A percentile compares a stretch with the other conserved stretches of the same genome.
phyloP scores from a whole-genome alignment of 495 filamentous ascomycete genomes.

The Pyrenula massariospora region DNA sequence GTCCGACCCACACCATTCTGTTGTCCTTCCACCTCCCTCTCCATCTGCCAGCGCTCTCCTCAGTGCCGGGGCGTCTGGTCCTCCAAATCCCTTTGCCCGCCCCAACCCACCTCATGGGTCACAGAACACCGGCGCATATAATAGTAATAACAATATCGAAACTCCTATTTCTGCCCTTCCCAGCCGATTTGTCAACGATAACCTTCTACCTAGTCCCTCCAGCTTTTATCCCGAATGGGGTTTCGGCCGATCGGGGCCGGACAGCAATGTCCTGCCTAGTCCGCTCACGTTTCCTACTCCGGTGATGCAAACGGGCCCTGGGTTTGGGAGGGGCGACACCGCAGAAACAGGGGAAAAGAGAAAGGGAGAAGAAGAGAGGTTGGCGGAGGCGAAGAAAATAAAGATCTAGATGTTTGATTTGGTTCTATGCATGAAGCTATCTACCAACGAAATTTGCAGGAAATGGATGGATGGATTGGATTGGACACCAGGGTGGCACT shows the following conservation, averaged over 20 bases:
- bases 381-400: slow-evolving; percentile 41
- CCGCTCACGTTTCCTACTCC: slow-evolving; percentile 89
- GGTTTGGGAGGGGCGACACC: slow-evolving; percentile 47
- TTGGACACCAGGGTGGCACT: too few species aligned
- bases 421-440: too few species aligned
- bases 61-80: slow-evolving; percentile 84
- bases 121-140: slow-evolving; percentile 18
- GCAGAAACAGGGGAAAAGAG: not conserved
- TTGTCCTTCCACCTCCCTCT: slow-evolving; percentile 86
- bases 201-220: slow-evolving; percentile 74
- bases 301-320: slow-evolving; percentile 56
- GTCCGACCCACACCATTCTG: slow-evolving; percentile 42
- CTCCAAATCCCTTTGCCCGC: slow-evolving; percentile 89
- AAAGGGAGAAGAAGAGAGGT: not conserved
- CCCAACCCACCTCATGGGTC: slow-evolving; percentile 50
- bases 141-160: slow-evolving; percentile 68
- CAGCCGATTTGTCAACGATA: slow-evolving; percentile 75
- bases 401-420: too few species aligned
- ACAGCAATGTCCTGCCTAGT: slow-evolving; percentile 76
- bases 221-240: slow-evolving; percentile 92
- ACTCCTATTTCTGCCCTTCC: slow-evolving; percentile 97
- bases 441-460: too few species aligned
- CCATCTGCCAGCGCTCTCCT: slow-evolving; percentile 65
- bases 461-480: too few species aligned
- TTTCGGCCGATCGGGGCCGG: slow-evolving; percentile 47